Conservation (phyloP, 495 filamentous ascomycete genomes). For the Trypethelium eluteriae region DNA sequence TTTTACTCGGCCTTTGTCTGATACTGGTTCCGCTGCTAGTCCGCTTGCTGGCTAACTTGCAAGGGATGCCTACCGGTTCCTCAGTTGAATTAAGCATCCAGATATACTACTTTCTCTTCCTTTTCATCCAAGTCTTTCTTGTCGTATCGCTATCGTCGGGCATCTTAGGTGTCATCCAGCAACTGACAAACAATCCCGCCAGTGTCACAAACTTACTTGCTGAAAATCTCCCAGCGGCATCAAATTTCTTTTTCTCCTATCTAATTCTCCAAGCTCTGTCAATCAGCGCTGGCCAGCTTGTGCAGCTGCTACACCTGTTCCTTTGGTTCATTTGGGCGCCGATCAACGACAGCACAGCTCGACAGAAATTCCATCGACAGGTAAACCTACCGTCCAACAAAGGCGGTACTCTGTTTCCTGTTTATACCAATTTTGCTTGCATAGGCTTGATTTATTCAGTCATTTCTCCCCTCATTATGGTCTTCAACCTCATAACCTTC, state of each 20-base stretch:
- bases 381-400: conserved; percentile 67
- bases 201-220: conserved; percentile 60
- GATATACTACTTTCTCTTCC: conserved; percentile 86
- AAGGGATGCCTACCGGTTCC: conserved; percentile 78
- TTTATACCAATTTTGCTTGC: conserved; percentile 91
- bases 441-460: conserved; percentile 91
- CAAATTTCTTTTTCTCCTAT: conserved; percentile 98
- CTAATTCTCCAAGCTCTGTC: conserved; percentile 91
- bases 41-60: conserved; percentile 60
- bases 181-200: conserved; percentile 49
- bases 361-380: conserved; percentile 82
- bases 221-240: conserved; percentile 72
- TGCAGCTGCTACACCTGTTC: conserved; percentile 71
- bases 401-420: conserved; percentile 92
- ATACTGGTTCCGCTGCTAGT: conserved; percentile 73
- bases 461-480: conserved; percentile 78
- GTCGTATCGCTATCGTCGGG: conserved; percentile 86
- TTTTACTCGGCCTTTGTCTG: conserved; percentile 72
- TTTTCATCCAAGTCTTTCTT: conserved; percentile 92
- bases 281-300: conserved; percentile 77
- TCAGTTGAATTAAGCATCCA: conserved; percentile 75
- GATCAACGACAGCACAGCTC: conserved; percentile 75
- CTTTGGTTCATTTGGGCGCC: conserved; percentile 74
- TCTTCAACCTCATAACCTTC: conserved; percentile 94
- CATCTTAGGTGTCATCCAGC: conserved; percentile 57